Evolutionary conservation across 2,329 filamentous ascomycete genomes (phyloP).

Genomic region (Trichoderma koningii): DNA sequence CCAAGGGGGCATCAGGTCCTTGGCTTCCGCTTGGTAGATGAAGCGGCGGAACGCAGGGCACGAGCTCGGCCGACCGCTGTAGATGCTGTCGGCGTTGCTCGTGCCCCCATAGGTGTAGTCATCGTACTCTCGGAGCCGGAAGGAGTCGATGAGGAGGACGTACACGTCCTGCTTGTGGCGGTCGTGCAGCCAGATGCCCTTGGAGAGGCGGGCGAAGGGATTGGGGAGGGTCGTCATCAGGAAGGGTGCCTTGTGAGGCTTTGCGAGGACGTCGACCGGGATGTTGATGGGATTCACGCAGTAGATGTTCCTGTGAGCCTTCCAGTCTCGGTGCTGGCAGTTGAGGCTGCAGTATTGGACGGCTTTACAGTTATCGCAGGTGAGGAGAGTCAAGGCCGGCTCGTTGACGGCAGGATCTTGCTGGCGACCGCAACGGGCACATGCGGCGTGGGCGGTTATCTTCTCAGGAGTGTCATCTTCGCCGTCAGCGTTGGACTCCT

Average conservation of each 20-base stretch:
- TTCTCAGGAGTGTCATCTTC: not conserved
- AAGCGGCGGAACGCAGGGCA: not conserved
- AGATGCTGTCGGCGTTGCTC: slow-evolving; percentile 7
- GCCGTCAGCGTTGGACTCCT: not conserved
- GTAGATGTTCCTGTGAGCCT: slow-evolving; percentile 3
- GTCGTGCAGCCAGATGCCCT: slow-evolving; percentile 18
- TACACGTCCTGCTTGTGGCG: slow-evolving; percentile 15
- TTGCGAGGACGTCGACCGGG: not conserved
- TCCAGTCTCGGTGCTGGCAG: slow-evolving; percentile 17
- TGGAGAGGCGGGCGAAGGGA: not conserved
- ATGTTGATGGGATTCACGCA: not conserved
- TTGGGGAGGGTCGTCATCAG: not conserved
- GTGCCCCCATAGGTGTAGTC: not conserved
- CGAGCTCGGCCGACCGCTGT: slow-evolving; percentile 11
- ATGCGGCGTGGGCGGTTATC: not conserved
- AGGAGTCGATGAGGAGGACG: slow-evolving; percentile 17
- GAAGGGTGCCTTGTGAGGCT: not conserved
- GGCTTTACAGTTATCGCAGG: slow-evolving; percentile 1
- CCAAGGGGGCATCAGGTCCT: slow-evolving; percentile 17
- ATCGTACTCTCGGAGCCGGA: slow-evolving; percentile 16
- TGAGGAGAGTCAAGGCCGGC: not conserved
- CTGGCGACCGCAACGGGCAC: slow-evolving; percentile 13
- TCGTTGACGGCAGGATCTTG: not conserved
- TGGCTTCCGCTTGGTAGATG: not conserved
- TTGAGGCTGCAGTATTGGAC: not conserved